Base-by-base conservation (phyloP, 2,329 filamentous ascomycete species). In the Cordyceps javanica region DNA sequence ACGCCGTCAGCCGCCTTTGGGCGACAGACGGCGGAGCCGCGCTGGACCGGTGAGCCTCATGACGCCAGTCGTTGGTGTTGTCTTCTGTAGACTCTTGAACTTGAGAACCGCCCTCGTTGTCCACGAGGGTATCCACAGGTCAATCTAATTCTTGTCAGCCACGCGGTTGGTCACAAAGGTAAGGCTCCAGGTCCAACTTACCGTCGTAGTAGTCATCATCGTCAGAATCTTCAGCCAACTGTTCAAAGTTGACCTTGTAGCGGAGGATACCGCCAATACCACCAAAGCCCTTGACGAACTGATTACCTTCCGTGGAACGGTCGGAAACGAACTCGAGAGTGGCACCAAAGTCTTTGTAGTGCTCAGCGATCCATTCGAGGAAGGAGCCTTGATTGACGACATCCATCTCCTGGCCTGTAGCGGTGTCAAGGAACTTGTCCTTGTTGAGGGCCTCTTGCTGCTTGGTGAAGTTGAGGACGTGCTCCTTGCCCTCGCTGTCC, bases 171-270 rank as follows among this genome's bases (percentile, higher is more conserved):
- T 9, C 25, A 25, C 19, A 57, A 64, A 57, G 63, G 59, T 39
- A 52, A 6, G 10, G 3, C 14, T 9, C 11, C 14, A 46, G 26
- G 19, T n/a, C 2, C 21, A 44, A 62, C 72, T 68, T 67, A 79
- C 79, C 81, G 75, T 84, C 82, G 78, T 96, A 97, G 80, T 96
- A 97, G 76, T 93, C 93, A 73, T 97, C 93, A 75, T 92, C 89
- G 72, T 94, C 89, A 73, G 96, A 92, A 70, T 89, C 82, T 73
- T 97, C 94, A 75, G 88, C 89, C 75, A 99, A 83, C 77, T 99
- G 95, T 78, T 99, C 95, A 78, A 99, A 99, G 82, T 99, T 99
- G 82, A 99, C 91, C 82, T 97, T 97, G 86, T 99, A 99, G 67
- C 94, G 91, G 72, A 99, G 86, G 69, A 99, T 88, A 63, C 93